These are phyloP conservation scores for Trifolium repens DNA, from an alignment of 306 rosid genomes.

Conservation along the genomic window DNA sequence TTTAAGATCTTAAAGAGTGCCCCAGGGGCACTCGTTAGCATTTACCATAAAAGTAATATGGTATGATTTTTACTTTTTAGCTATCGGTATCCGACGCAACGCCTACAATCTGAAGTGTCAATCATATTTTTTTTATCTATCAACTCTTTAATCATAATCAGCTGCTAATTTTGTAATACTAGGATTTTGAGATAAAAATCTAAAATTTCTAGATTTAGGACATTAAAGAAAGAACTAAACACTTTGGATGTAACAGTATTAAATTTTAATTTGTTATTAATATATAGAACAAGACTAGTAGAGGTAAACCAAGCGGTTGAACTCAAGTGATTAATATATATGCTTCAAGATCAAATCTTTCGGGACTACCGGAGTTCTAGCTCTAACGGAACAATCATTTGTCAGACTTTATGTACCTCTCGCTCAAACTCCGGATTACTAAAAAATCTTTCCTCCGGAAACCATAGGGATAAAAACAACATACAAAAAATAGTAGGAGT, in stretches of 20 bases:
- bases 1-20: no score
- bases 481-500: no score
- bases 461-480: no score
- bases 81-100: neutral
- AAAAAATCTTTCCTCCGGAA: no score
- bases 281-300: slow-evolving; percentile 1
- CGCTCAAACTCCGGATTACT: no score
- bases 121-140: slow-evolving; percentile 3
- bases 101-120: neutral
- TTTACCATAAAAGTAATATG: neutral
- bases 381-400: no score
- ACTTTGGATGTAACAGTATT: neutral
- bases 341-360: no score
- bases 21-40: no score
- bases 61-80: neutral
- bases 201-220: neutral
- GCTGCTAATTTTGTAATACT: slow-evolving; percentile 5
- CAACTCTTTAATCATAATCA: neutral
- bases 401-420: no score
- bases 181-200: neutral
- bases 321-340: no score
- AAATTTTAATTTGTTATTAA: slow-evolving; percentile 20
- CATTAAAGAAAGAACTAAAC: slow-evolving; percentile 16
- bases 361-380: no score
- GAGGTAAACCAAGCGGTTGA: neutral